Base-by-base conservation (phyloP, 2,329 filamentous ascomycete species). In the Stachybotrys chlorohalonatus region DNA sequence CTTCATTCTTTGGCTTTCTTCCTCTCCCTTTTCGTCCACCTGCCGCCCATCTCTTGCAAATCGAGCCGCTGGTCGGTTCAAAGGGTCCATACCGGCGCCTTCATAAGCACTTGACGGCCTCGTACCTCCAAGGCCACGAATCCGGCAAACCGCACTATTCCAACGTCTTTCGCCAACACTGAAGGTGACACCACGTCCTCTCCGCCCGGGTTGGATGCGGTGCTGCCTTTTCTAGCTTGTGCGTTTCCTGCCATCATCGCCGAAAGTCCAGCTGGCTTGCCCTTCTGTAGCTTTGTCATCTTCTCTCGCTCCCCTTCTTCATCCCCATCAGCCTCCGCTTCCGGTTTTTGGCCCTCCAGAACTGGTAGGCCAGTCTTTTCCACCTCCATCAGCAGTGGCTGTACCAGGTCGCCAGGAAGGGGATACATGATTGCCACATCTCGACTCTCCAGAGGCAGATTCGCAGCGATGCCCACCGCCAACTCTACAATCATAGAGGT, bases 401-500 rank as follows among this genome's bases (percentile, higher is more conserved):
- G 78, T 55, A 97, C 77, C 47, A 78, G 69, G 49, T 87, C 82
- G 48, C 89, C 89, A 0, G 94, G 93, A 55, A 86, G 74, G 53
- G 92, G 91, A 67, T 96, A 96, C 58, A 87, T 84, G 57, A 99
- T 87, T 48, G 84, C 85, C 15, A 99, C 89, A 65, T 97, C 94
- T 59, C 94, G 84, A 62, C 90, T 94, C 71, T 99, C 94, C 46
- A 95, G 74, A 0, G 94, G 93, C 49, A 97, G 74, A 67, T 96
- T 95, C 56, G 86, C 82, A 1, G 89, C 84, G 59, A 99, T 91
- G 57, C 86, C 87, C 32, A 97, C 82, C 0, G 92, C 90, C 52
- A 97, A 80, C 71, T 96, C 92, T 54, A 96, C 81, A 68, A 99
- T 97, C 85, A 94, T 95, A 54, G 86, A 85, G 2, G 92, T 88